These are phyloP conservation scores for Sungouiella blattae DNA, from an alignment of 805 yeast species.

Conservation along the genomic window DNA sequence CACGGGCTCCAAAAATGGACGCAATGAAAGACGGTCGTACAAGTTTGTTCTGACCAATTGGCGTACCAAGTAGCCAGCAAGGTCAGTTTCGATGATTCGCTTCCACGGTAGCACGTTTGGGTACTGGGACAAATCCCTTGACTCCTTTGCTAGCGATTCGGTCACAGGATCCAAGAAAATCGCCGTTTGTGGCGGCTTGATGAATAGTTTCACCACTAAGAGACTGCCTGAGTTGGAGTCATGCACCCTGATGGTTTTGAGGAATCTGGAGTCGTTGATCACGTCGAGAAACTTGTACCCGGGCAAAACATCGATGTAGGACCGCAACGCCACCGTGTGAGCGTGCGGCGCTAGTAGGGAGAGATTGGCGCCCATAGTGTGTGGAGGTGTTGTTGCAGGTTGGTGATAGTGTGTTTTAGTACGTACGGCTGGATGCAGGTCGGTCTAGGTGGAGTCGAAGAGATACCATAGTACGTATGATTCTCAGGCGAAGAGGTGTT, in stretches of 20 bases:
- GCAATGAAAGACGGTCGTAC: conserved; percentile 80
- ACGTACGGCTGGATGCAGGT: too few relatives aligned
- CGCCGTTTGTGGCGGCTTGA: conserved; percentile 56
- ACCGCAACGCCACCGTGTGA: conserved; percentile 86
- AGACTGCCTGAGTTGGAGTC: conserved; percentile 64
- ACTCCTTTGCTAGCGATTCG: conserved; percentile 32
- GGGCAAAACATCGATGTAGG: conserved; percentile 78
- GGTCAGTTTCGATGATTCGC: conserved; percentile 76
- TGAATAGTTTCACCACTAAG: conserved; percentile 70
- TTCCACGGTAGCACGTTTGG: conserved; percentile 67
- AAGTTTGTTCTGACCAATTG: conserved; percentile 75
- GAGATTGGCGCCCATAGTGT: conserved; percentile 77
- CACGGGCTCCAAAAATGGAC: conserved; percentile 79
- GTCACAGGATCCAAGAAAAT: conserved; percentile 24
- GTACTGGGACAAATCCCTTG: conserved; percentile 38
- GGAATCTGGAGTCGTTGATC: conserved; percentile 75
- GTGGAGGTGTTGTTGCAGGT: background rate
- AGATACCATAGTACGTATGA: too few relatives aligned
- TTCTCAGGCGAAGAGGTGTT: too few relatives aligned
- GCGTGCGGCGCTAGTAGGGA: conserved; percentile 87
- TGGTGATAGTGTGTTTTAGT: too few relatives aligned
- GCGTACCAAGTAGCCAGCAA: conserved; percentile 88
- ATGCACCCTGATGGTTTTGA: conserved; percentile 79
- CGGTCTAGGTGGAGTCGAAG: too few relatives aligned
- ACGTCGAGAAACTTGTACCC: conserved; percentile 73